Conservation (phyloP, 2,329 filamentous ascomycete genomes). For the Sarocladium oryzae region DNA sequence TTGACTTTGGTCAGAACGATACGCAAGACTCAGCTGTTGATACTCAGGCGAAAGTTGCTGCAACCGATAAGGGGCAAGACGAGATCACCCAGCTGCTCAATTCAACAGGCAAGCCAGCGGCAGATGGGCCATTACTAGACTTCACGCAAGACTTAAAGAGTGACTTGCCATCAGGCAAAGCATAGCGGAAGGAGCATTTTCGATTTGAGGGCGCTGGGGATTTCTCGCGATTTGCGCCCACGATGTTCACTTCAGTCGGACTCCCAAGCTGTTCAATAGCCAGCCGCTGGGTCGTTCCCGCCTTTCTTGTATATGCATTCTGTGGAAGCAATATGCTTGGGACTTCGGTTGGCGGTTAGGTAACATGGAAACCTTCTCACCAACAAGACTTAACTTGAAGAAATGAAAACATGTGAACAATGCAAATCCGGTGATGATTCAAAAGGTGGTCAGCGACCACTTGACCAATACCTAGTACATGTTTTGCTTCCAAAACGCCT, state of each 20-base stretch:
- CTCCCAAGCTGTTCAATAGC: neutral
- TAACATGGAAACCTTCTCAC: too few relatives aligned
- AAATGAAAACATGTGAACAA: neutral
- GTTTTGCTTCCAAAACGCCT: constrained; percentile 5
- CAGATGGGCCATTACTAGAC: constrained; percentile 48
- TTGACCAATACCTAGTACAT: constrained; percentile 6
- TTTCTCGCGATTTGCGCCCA: too few relatives aligned
- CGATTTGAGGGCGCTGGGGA: too few relatives aligned
- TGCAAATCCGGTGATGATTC: neutral
- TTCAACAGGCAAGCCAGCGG: constrained; percentile 39
- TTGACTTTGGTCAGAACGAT: constrained; percentile 46
- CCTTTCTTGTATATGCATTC: constrained; percentile 3
- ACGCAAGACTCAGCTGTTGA: constrained; percentile 3
- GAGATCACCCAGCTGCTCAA: constrained; percentile 39
- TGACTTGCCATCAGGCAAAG: constrained; percentile 31
- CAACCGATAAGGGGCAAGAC: constrained; percentile 15
- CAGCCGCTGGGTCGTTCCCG: neutral
- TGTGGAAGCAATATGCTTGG: neutral
- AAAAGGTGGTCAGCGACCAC: neutral
- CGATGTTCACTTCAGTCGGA: neutral
- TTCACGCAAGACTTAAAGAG: constrained; percentile 50
- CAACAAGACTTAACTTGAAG: too few relatives aligned
- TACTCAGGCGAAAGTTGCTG: neutral
- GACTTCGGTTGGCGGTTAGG: neutral
- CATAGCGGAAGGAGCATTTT: constrained; percentile 1